Evolutionary conservation across 139 green algal species (phyloP).

Genomic region (Micractinium sp.): DNA sequence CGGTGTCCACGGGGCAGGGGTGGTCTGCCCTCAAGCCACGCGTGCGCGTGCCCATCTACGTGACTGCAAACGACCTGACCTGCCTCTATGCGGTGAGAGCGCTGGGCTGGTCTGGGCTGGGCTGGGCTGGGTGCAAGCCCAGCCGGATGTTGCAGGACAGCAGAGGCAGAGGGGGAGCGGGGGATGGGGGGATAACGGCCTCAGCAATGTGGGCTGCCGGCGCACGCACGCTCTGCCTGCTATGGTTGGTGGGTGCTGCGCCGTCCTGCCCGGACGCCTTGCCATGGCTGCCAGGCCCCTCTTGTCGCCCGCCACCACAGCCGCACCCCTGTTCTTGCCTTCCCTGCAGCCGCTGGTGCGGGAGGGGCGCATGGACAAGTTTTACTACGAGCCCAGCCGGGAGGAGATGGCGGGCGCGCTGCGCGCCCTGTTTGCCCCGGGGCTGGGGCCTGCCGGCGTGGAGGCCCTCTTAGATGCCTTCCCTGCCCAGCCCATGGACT

Average conservation of each 20-base stretch:
- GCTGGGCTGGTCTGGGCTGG: neutral
- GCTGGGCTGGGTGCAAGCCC: too few relatives aligned
- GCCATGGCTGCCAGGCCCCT: too few relatives aligned
- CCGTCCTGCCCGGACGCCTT: too few relatives aligned
- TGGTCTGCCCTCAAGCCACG: neutral
- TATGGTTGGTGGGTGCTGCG: too few relatives aligned
- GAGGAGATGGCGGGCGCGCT: conserved; percentile 30
- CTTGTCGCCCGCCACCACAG: too few relatives aligned
- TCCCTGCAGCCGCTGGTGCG: conserved; percentile 29
- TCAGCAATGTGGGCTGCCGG: too few relatives aligned
- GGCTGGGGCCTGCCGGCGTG: conserved; percentile 2
- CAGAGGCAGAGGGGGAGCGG: too few relatives aligned
- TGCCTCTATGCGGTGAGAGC: conserved; percentile 13
- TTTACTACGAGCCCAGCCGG: conserved; percentile 40
- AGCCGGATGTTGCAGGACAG: too few relatives aligned
- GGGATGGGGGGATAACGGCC: too few relatives aligned
- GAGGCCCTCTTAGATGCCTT: conserved; percentile 46
- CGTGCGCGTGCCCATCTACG: conserved; percentile 43
- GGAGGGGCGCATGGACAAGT: conserved; percentile 72
- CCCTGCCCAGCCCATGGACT: conserved; percentile 61
- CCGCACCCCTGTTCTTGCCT: neutral
- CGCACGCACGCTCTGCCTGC: too few relatives aligned
- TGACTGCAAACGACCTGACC: conserved; percentile 55
- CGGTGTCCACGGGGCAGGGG: conserved; percentile 15
- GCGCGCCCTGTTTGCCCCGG: conserved; percentile 1